Evolutionary conservation across 495 filamentous ascomycete species (phyloP).

Genomic region (Aspergillus asperescens): DNA sequence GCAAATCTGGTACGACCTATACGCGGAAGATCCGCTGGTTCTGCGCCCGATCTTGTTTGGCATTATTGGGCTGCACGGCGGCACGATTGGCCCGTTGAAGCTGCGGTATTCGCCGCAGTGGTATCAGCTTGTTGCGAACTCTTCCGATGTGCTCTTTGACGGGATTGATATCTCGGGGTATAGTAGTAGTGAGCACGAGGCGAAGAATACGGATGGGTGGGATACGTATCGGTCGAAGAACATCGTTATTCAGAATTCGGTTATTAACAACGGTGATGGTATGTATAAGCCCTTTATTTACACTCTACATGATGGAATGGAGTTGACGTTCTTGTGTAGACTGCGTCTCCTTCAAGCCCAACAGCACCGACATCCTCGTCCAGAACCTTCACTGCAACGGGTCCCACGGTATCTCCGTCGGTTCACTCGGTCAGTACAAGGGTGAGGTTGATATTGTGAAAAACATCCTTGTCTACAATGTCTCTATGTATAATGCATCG

Average conservation of each 20-base stretch:
- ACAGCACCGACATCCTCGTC: slow-evolving; percentile 67
- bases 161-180: slow-evolving; percentile 58
- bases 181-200: slow-evolving; percentile 46
- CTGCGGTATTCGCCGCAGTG: slow-evolving; percentile 62
- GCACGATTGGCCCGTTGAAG: slow-evolving; percentile 55
- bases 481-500: slow-evolving; percentile 60
- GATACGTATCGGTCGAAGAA: slow-evolving; percentile 60
- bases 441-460: slow-evolving; percentile 61
- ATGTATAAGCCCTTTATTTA: not conserved
- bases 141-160: slow-evolving; percentile 59
- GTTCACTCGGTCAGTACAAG: slow-evolving; percentile 61
- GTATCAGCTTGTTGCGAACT: slow-evolving; percentile 65
- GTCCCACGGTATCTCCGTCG: slow-evolving; percentile 68
- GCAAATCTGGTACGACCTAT: slow-evolving; percentile 65
- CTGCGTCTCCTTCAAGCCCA: slow-evolving; percentile 76
- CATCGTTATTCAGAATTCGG: slow-evolving; percentile 63
- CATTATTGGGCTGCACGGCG: slow-evolving; percentile 58
- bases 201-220: slow-evolving; percentile 68
- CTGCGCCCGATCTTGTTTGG: slow-evolving; percentile 57
- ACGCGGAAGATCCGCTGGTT: slow-evolving; percentile 49
- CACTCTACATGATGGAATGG: not conserved
- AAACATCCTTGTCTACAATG: slow-evolving; percentile 60
- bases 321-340: slow-evolving; percentile 28
- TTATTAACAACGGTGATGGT: slow-evolving; percentile 65
- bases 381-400: slow-evolving; percentile 67